Conservation (phyloP, 1,284 basidiomycete species). For the Naganishia cerealis region DNA sequence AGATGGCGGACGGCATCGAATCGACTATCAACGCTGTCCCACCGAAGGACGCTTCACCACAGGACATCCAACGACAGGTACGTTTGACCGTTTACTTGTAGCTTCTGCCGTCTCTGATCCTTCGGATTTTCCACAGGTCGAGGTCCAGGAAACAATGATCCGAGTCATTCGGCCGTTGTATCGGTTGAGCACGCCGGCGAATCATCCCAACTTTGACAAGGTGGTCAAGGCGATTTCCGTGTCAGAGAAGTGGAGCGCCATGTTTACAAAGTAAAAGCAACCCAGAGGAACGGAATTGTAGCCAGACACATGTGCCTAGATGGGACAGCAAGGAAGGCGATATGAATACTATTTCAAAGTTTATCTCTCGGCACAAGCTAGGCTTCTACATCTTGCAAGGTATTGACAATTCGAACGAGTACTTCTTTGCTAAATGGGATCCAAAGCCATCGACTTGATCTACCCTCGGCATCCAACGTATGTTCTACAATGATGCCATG, state of each 20-base stretch:
- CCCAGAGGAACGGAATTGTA: background rate
- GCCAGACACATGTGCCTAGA: background rate
- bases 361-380: constrained; percentile 6
- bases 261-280: constrained; percentile 16
- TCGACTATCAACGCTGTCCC: constrained; percentile 86
- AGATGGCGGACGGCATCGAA: constrained; percentile 75
- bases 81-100: constrained; percentile 39
- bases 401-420: constrained; percentile 50
- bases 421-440: constrained; percentile 73
- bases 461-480: constrained; percentile 47
- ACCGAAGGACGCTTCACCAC: constrained; percentile 92
- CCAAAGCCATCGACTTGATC: constrained; percentile 64
- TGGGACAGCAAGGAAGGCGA: background rate
- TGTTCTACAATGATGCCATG: constrained; percentile 72
- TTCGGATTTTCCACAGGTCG: constrained; percentile 56
- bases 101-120: constrained; percentile 38
- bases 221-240: constrained; percentile 59
- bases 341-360: background rate
- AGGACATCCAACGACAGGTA: constrained; percentile 85
- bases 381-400: constrained; percentile 42
- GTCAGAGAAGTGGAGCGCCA: constrained; percentile 49
- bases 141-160: constrained; percentile 83
- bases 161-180: constrained; percentile 81
- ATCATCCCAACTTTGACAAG: constrained; percentile 69
- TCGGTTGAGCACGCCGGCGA: constrained; percentile 60